These are phyloP conservation scores for Trichoderma sp. DNA, from an alignment of 2,329 filamentous ascomycete genomes.

Conservation along the genomic window DNA sequence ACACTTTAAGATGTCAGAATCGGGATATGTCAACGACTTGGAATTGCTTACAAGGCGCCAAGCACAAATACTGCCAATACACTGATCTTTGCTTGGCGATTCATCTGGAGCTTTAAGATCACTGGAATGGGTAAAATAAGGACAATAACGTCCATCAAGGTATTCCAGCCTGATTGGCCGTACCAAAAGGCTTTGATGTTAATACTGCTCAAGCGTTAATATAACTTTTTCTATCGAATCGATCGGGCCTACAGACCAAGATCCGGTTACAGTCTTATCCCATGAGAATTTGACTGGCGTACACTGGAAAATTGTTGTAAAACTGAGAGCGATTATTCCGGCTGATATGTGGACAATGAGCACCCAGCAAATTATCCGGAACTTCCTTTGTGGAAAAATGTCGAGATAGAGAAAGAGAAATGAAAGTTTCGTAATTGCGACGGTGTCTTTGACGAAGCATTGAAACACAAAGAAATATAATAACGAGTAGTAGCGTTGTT, in stretches of 20 bases:
- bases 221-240: background rate
- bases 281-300: constrained; percentile 13
- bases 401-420: constrained; percentile 24
- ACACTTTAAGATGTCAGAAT: constrained; percentile 17
- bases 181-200: constrained; percentile 25
- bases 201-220: background rate
- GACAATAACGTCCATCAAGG: constrained; percentile 17
- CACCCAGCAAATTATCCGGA: constrained; percentile 12
- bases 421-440: constrained; percentile 15
- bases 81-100: constrained; percentile 17
- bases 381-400: constrained; percentile 15
- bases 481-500: constrained; percentile 22
- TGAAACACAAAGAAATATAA: constrained; percentile 25
- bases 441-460: constrained; percentile 22
- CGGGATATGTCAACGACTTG: too few relatives aligned
- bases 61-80: constrained; percentile 16
- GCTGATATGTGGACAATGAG: constrained; percentile 6
- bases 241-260: background rate
- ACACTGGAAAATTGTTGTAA: constrained; percentile 22
- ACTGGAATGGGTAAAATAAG: constrained; percentile 15
- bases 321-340: constrained; percentile 10
- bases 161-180: constrained; percentile 22
- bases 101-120: constrained; percentile 16
- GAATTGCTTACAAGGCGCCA: constrained; percentile 8
- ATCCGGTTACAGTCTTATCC: constrained; percentile 14